Evolutionary conservation across 2,329 filamentous ascomycete genomes (phyloP).

Genomic region (Trichocomaceae sp.): DNA sequence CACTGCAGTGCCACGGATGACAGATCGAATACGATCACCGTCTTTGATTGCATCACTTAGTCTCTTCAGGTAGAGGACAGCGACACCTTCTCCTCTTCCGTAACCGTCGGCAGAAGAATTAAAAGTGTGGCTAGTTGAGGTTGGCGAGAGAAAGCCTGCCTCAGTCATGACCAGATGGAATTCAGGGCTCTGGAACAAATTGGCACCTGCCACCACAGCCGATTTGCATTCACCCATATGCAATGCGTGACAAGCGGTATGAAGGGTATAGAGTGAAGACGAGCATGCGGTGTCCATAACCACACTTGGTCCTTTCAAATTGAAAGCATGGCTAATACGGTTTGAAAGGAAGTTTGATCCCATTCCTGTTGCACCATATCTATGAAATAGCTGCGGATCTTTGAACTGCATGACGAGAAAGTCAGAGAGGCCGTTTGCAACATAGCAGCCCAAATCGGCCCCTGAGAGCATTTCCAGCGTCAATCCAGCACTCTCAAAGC

Average conservation of each 20-base stretch:
- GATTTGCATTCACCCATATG: slow-evolving; percentile 16
- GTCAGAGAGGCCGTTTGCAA: no score
- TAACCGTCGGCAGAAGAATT: slow-evolving; percentile 46
- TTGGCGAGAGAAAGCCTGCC: slow-evolving; percentile 24
- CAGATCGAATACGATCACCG: slow-evolving; percentile 30
- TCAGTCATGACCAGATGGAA: slow-evolving; percentile 17
- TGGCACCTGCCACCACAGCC: slow-evolving; percentile 21
- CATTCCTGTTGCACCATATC: slow-evolving; percentile 22
- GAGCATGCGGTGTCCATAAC: slow-evolving; percentile 24
- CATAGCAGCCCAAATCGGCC: no score
- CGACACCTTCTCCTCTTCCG: slow-evolving; percentile 46
- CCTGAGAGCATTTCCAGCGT: slow-evolving; percentile 16
- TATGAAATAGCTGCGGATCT: slow-evolving; percentile 4
- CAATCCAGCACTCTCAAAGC: slow-evolving; percentile 20
- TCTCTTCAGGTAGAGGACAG: slow-evolving; percentile 42
- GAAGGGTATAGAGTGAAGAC: slow-evolving; percentile 32
- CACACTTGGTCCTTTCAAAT: slow-evolving; percentile 9
- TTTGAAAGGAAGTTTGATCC: slow-evolving; percentile 25
- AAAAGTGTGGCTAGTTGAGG: slow-evolving; percentile 30
- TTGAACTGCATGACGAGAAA: slow-evolving; percentile 17
- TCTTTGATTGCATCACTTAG: slow-evolving; percentile 43
- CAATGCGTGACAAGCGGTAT: slow-evolving; percentile 30
- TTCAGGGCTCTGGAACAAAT: slow-evolving; percentile 19
- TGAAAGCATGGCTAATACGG: slow-evolving; percentile 17
- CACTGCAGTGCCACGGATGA: slow-evolving; percentile 14